Evolutionary conservation across 805 yeast genomes (phyloP).

Genomic region (Starmerella etchellsii): DNA sequence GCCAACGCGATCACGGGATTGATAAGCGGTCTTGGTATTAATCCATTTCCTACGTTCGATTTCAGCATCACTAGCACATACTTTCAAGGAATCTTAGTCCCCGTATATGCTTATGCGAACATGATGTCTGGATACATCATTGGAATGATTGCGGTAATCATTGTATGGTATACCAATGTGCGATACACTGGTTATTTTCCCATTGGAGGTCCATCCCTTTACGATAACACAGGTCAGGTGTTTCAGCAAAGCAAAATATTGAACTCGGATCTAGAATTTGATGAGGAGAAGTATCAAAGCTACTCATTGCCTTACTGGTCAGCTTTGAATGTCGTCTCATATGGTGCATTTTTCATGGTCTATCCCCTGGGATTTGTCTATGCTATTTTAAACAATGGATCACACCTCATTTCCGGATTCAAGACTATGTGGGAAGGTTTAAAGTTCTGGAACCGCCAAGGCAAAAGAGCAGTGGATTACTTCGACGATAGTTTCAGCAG

Average conservation of each 20-base stretch:
- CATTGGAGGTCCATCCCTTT: conserved; percentile 33
- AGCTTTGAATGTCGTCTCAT: conserved; percentile 47
- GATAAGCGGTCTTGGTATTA: conserved; percentile 32
- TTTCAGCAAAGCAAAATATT: conserved; percentile 35
- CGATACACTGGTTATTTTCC: conserved; percentile 42
- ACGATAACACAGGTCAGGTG: conserved; percentile 36
- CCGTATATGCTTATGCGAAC: conserved; percentile 8
- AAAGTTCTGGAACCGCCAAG: background rate
- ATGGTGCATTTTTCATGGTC: conserved; percentile 43
- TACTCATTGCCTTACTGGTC: conserved; percentile 54
- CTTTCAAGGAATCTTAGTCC: conserved; percentile 6
- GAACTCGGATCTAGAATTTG: conserved; percentile 34
- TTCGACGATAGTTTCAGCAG: conserved; percentile 42
- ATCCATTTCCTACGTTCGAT: conserved; percentile 39
- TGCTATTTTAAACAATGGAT: conserved; percentile 21
- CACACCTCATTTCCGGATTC: conserved; percentile 1
- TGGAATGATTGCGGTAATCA: conserved; percentile 24
- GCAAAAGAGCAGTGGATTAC: conserved; percentile 22
- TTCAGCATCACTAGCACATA: conserved; percentile 22
- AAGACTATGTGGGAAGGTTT: conserved; percentile 19
- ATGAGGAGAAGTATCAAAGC: conserved; percentile 34
- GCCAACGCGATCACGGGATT: conserved; percentile 53
- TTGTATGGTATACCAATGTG: conserved; percentile 34
- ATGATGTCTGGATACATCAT: conserved; percentile 30
- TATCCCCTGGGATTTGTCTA: conserved; percentile 32